Conservation (phyloP, 2,329 filamentous ascomycete species). For the Penicillium sumatraense region DNA sequence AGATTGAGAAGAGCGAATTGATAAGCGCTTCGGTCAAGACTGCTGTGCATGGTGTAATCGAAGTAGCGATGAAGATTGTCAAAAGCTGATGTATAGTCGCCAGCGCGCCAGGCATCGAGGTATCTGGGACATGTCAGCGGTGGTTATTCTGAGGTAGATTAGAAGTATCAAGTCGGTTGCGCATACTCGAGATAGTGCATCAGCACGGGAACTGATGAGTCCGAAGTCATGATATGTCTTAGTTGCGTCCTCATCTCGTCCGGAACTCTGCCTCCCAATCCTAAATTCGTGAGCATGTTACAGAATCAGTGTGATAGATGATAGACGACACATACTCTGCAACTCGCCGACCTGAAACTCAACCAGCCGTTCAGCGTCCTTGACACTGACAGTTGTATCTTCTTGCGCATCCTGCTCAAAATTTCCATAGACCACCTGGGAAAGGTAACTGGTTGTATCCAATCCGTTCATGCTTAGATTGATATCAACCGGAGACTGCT, state of each 20-base stretch:
- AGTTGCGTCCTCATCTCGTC: constrained; percentile 74
- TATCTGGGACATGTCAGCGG: constrained; percentile 60
- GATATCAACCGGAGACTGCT: constrained; percentile 61
- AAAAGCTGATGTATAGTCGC: constrained; percentile 87
- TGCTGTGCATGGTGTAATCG: constrained; percentile 88
- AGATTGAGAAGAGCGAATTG: constrained; percentile 94
- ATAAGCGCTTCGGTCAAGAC: constrained; percentile 78
- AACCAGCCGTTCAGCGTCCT: constrained; percentile 79
- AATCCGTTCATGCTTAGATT: constrained; percentile 65
- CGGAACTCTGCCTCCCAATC: constrained; percentile 77
- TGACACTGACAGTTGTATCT: constrained; percentile 64
- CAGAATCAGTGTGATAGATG: too few relatives aligned
- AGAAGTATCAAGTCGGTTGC: neutral
- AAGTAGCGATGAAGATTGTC: constrained; percentile 94
- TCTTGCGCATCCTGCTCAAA: constrained; percentile 48
- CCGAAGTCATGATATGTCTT: constrained; percentile 68
- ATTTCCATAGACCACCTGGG: constrained; percentile 56
- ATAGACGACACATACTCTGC: constrained; percentile 74
- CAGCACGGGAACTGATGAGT: constrained; percentile 70
- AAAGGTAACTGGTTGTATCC: constrained; percentile 55
- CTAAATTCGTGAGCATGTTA: constrained; percentile 54
- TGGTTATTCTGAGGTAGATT: neutral
- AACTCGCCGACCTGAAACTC: constrained; percentile 89
- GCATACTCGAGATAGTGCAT: constrained; percentile 73
- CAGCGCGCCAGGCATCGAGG: constrained; percentile 87